phyloP scores from a whole-genome alignment of 768 basidiomycete genomes.

The Suillus placidus region DNA sequence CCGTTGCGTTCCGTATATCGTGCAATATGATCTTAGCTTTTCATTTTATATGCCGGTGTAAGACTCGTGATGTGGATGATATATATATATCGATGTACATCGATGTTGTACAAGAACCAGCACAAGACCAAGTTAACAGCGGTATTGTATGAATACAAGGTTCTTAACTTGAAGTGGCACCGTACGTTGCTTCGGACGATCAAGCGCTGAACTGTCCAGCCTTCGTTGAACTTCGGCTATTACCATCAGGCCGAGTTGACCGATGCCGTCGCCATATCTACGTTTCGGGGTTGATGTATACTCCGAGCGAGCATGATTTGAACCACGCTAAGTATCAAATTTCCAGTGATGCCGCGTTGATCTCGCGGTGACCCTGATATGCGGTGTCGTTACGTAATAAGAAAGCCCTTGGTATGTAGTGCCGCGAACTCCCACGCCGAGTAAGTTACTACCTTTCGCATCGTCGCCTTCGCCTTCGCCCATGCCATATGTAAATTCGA shows the following conservation, averaged over 20 bases:
- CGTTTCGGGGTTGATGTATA: no score
- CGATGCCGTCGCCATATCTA: no score
- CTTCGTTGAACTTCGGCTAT: no score
- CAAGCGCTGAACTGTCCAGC: no score
- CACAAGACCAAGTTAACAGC: no score
- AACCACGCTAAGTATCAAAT: neutral
- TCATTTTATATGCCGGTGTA: neutral
- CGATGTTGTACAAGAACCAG: no score
- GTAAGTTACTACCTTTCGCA: neutral
- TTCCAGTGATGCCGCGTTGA: neutral
- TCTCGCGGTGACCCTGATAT: neutral
- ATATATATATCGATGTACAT: no score
- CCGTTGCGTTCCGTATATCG: neutral
- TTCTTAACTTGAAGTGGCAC: no score
- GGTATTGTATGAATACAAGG: no score
- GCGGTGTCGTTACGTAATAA: neutral
- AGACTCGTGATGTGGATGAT: neutral
- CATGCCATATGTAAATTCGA: conserved; percentile 32
- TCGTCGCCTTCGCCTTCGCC: conserved; percentile 22
- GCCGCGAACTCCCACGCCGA: neutral
- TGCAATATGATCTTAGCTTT: neutral
- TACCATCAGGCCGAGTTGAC: no score
- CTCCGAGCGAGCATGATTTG: no score
- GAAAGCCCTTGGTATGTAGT: neutral
- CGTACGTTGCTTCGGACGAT: no score